Conservation (phyloP, 163 green algal genomes). For the Coccomyxa subellipsoidea region DNA sequence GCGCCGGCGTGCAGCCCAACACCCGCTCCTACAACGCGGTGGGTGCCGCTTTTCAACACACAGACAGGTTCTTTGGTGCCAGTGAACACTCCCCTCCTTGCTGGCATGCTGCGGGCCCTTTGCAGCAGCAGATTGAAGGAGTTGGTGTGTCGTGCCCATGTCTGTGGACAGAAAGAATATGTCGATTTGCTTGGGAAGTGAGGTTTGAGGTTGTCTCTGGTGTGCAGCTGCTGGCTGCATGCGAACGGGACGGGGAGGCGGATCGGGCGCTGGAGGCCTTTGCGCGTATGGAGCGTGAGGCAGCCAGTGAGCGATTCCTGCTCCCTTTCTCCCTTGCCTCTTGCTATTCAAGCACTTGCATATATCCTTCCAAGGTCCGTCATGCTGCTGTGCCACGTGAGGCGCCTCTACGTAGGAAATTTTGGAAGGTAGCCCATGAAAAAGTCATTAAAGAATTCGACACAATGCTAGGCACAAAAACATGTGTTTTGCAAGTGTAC, state of each 20-base stretch:
- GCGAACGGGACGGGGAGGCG: conserved; percentile 35
- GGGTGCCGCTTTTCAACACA: background rate
- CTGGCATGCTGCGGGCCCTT: background rate
- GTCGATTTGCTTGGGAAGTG: background rate
- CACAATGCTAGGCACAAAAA: too few species aligned
- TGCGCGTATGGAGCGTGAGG: conserved; percentile 24
- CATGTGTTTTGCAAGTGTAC: too few species aligned
- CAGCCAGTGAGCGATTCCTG: background rate
- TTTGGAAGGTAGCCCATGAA: too few species aligned
- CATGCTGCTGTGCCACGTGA: background rate
- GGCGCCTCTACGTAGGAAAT: too few species aligned
- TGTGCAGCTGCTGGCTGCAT: too few species aligned
- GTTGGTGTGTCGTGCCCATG: background rate
- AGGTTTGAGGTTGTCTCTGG: too few species aligned
- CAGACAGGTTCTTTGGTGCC: too few species aligned
- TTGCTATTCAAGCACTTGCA: too few species aligned
- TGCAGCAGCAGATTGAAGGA: background rate
- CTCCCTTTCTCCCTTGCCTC: too few species aligned
- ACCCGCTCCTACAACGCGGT: conserved; percentile 67
- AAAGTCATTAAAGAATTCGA: too few species aligned
- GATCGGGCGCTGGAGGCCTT: conserved; percentile 34
- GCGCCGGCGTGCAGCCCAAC: conserved; percentile 51
- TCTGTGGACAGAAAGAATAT: background rate
- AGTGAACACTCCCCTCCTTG: too few species aligned
- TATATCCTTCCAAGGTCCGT: too few species aligned